Percentiles rank a stretch among this genome's conserved stretches.
phyloP scores from a whole-genome alignment of 2,329 filamentous ascomycete genomes.

The Mycocentrospora acerina region DNA sequence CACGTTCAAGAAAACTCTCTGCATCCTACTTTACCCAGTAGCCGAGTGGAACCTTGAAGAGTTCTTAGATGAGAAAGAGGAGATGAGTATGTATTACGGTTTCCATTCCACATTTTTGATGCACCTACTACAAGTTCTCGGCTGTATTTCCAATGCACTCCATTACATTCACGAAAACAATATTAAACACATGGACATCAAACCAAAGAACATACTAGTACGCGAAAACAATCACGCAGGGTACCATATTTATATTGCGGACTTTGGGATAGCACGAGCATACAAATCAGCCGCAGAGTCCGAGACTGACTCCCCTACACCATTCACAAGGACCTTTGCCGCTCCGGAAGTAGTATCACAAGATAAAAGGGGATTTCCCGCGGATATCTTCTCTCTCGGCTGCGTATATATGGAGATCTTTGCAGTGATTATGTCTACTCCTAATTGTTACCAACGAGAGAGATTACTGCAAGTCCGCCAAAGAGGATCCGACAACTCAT shows the following conservation, averaged over 20 bases:
- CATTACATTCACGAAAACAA: slow-evolving; percentile 11
- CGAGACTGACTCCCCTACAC: slow-evolving; percentile 16
- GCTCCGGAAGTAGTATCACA: slow-evolving; percentile 22
- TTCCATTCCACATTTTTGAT: not conserved
- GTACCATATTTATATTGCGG: slow-evolving; percentile 19
- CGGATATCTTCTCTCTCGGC: slow-evolving; percentile 2
- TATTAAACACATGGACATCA: slow-evolving; percentile 26
- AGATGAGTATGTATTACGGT: no score
- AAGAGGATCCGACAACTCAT: not conserved
- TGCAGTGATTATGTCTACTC: not conserved
- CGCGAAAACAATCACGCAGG: slow-evolving; percentile 1
- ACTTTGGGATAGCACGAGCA: slow-evolving; percentile 20
- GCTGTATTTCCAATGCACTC: slow-evolving; percentile 13
- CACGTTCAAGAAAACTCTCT: slow-evolving; percentile 5
- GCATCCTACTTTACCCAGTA: slow-evolving; percentile 23
- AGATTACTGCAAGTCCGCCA: not conserved
- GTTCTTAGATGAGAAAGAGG: slow-evolving; percentile 19
- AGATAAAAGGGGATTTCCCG: slow-evolving; percentile 6
- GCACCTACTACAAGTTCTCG: not conserved
- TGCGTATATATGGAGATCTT: slow-evolving; percentile 7
- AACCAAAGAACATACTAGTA: slow-evolving; percentile 22
- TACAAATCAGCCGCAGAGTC: slow-evolving; percentile 7
- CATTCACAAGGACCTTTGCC: slow-evolving; percentile 18
- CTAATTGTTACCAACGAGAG: not conserved
- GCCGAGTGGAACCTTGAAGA: slow-evolving; percentile 20